Conservation (phyloP, 352 stramenopile genomes). For the Poterioochromonas sp. region DNA sequence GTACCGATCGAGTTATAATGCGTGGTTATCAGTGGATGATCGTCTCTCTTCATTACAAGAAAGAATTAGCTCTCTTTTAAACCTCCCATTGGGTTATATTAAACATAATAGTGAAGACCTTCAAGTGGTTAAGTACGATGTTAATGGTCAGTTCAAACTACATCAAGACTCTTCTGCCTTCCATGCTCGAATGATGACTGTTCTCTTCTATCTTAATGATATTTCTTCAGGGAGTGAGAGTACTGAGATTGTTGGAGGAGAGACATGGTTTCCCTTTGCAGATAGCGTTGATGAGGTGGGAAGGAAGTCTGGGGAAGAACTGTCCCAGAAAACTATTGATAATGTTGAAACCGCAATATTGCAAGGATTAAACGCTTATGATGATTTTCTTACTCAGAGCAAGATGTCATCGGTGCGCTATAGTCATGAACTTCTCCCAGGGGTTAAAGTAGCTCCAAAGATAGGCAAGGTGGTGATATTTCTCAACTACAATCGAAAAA, state of each 20-base stretch:
- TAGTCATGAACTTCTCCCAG: too few species aligned
- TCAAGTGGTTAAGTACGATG: slow-evolving; percentile 18
- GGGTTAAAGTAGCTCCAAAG: background rate
- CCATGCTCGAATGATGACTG: slow-evolving; percentile 10
- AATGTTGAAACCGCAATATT: background rate
- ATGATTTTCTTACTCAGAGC: background rate
- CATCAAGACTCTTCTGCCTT: slow-evolving; percentile 27
- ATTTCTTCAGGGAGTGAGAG: background rate
- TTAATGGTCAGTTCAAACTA: slow-evolving; percentile 17
- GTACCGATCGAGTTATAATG: slow-evolving; percentile 12
- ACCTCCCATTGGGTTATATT: background rate
- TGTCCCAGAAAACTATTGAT: background rate
- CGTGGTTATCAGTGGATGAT: background rate
- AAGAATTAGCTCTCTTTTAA: background rate
- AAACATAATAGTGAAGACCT: slow-evolving; percentile 19
- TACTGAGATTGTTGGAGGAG: background rate
- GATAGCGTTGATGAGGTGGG: background rate
- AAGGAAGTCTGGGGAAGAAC: background rate
- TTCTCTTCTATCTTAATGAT: slow-evolving; percentile 9
- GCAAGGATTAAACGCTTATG: background rate
- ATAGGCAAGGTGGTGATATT: slow-evolving; percentile 15
- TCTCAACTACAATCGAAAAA: slow-evolving; percentile 6
- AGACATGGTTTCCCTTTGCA: slow-evolving; percentile 30
- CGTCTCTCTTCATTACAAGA: background rate
- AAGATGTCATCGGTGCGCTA: background rate